phyloP scores from a whole-genome alignment of 176 grass and related monocot species.

The Poa annua region DNA sequence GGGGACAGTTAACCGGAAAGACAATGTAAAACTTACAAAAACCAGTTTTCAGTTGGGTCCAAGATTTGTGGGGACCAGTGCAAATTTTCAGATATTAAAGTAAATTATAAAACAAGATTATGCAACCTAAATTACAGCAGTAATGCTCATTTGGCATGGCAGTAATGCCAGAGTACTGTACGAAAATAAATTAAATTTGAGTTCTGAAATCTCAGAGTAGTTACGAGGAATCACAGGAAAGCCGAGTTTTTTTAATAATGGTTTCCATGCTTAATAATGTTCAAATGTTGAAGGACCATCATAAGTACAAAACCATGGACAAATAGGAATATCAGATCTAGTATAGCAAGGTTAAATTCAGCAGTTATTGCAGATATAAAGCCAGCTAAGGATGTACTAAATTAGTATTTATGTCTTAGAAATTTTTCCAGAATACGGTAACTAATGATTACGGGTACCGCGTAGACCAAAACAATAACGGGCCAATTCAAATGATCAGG shows the following conservation, averaged over 20 bases:
- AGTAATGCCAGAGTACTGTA: too few relatives aligned
- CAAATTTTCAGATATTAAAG: not conserved
- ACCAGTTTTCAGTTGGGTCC: not conserved
- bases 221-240: too few relatives aligned
- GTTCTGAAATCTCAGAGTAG: not conserved
- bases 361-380: not conserved
- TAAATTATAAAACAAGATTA: not conserved
- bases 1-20: not conserved
- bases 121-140: not conserved
- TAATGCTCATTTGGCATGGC: not conserved
- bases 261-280: constrained; percentile 1
- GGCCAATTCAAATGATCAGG: not conserved
- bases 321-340: not conserved
- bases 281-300: not conserved
- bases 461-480: not conserved
- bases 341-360: not conserved
- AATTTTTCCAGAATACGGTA: not conserved
- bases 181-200: not conserved
- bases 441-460: not conserved
- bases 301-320: constrained; percentile 7
- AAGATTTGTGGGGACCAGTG: not conserved
- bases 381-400: constrained; percentile 2
- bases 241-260: not conserved
- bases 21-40: not conserved
- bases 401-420: not conserved